Evolutionary conservation across 352 stramenopile genomes (phyloP), one percentile per base, ranked within the genome.

Genomic region (Pythium apleroticum): DNA sequence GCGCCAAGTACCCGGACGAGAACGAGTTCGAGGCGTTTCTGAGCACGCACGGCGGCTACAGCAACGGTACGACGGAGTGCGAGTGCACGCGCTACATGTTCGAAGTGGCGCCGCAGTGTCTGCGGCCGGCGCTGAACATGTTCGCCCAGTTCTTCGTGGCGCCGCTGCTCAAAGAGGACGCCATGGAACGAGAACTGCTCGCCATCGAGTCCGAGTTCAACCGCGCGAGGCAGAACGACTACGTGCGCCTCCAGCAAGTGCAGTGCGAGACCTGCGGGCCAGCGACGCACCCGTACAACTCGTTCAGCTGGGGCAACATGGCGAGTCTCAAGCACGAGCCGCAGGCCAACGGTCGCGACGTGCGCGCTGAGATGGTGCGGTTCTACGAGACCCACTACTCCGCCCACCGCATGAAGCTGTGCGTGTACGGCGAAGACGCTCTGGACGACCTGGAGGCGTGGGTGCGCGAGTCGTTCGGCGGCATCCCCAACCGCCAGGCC

Each of bases 61-160:
- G 69, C 71, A 97, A 97, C 70, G 90, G 88, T 7, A 83, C 77
- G 43, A 97, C 90, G 20, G 89, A 96, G 65, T 86, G 84, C 30
- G 88, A 96, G 69, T 72, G 58, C 52, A 97, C 89, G 25, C 75
- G 82, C 43, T 97, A 88, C 66, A 76, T 95, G 49, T 97, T 97
- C 71, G 85, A 96, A 54, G 69, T 95, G 8, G 60, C 74, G 3
- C 65, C 69, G 28, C 20, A 25, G 17, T 57, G 57, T 37, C 57
- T 90, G 17, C 48, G 49, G 0, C 31, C 77, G 22, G 78, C 81
- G 10, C 69, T 93, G 15, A 79, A 93, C 48, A 91, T 88, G 60
- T 97, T 98, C 75, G 84, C 89, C 15, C 84, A 96, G 69, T 97
- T 96, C 60, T 97, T 97, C 72, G 81, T 96, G 31, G 66, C 68